These are phyloP conservation scores for Cladophialophora chaetospira DNA, from an alignment of 2,329 filamentous ascomycete genomes.

Conservation along the genomic window DNA sequence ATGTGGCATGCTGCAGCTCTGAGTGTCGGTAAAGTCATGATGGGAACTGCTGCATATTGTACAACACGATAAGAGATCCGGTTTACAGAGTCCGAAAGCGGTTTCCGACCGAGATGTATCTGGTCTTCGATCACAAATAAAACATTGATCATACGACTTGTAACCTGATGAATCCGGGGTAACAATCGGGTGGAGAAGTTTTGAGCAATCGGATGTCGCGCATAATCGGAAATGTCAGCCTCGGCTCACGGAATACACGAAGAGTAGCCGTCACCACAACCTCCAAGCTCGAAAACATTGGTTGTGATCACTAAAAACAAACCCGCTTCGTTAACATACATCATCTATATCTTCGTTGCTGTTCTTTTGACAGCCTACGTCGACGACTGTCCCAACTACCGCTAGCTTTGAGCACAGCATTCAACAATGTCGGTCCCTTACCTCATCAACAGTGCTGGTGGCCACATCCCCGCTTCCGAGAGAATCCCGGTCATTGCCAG, in stretches of 20 bases:
- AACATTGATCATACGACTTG: neutral
- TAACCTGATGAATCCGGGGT: constrained; percentile 12
- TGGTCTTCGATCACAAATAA: neutral
- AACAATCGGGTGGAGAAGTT: neutral
- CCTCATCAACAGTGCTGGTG: constrained; percentile 30
- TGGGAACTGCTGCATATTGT: neutral
- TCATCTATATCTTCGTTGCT: neutral
- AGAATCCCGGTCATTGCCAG: constrained; percentile 61
- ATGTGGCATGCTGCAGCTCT: constrained; percentile 39
- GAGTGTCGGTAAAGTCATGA: constrained; percentile 36
- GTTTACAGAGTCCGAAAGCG: neutral
- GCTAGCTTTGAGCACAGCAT: neutral
- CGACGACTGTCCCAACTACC: neutral
- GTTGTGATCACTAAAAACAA: constrained; percentile 13
- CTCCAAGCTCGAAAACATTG: neutral
- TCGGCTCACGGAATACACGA: constrained; percentile 23
- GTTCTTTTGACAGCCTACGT: neutral
- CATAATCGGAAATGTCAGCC: constrained; percentile 14
- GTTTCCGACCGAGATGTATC: constrained; percentile 2
- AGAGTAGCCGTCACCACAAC: neutral
- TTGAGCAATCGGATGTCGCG: constrained; percentile 1
- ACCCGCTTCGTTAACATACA: neutral
- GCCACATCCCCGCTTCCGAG: constrained; percentile 51
- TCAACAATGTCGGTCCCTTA: constrained; percentile 33
- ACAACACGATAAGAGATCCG: neutral